Evolutionary conservation across 2,329 filamentous ascomycete species (phyloP), one percentile per base, ranked within the genome.

Genomic region (Chrysoporthe deuterocubensis): DNA sequence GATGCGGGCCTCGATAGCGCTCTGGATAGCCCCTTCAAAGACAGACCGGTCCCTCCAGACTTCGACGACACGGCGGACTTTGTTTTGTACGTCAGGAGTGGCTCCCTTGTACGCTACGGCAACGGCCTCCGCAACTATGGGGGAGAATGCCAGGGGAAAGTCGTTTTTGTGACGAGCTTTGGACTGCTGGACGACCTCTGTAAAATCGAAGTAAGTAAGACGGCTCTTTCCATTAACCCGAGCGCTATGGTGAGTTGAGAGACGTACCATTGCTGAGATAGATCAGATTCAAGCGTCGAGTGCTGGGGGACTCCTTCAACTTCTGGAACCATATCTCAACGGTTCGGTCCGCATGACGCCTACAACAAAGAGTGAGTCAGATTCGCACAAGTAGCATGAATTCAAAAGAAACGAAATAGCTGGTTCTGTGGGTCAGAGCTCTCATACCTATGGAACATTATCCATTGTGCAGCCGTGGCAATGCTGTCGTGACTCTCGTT

Each of bases 401-500:
- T 8, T n/a, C 21, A 13, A 26, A 4, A 63, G 26, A 40, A 65
- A 34, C 59, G 11, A 34, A 37, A 59, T 44, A 44, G 26, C 58
- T 11, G 6, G 32, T 32, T 43, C n/a, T 4, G 44, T 16, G 54
- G 44, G 13, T 46, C 8, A 5, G 44, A 43, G n/a, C 61, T 69
- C 13, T 72, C 78, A 71, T 89, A 97, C 94, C 94, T 91, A 81
- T 99, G 95, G 78, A 99, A 99, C 91, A 99, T 96, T 70, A 99
- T 96, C 96, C 96, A 99, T 89, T 98, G 95, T 67, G 96, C 94
- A 71, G 97, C 94, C 46, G 93, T 95, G 70, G 97, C 88, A 76
- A 99, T 98, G 81, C 94, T 96, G 78, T 99, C 96, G 78, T 99
- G 95, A 13, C 94, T 97, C 81, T 99, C 96, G 80, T 97, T 97